Evolutionary conservation across 768 basidiomycete species (phyloP), one percentile per base, ranked within the genome.

Genomic region (Trametes villosa): DNA sequence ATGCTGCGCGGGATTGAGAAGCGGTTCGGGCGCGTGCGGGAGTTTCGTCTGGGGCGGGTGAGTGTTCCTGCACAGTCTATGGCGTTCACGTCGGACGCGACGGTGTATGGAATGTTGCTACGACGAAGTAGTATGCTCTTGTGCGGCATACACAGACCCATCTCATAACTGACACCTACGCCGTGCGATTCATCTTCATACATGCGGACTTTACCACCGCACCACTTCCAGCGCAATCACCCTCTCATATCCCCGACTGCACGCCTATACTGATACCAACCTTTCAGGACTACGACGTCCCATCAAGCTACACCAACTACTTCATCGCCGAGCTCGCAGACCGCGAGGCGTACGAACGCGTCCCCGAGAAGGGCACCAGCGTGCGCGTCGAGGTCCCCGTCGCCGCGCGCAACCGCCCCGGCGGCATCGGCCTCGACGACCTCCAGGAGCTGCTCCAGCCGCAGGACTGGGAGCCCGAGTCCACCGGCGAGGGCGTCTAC

Each of bases 1-100:
- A 75, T 86, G 46, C 68, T 88, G 55, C 80, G 83, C 46, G 81
- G 78, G 9, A 65, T 88, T 29, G 87, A 89, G 72, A 77, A 52
- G 58, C 65, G 41, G 42, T 73, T 63, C 41, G 68, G 68, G 22
- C 40, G 46, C 11, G 53, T 67, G 18, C 63, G 59, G 30, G 63
- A 65, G 34, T 68, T 65, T 48, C 42, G 48, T 2, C 5, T 62
- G 49, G 45, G 18, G 45, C 67, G 72, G 59, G 72, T 62, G 66
- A 68, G 56, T 73, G 51, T 20, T 44, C 12, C 15, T 47, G 20
- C 11, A n/a, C n/a, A n/a, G n/a, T n/a, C n/a, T n/a, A n/a, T n/a
- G n/a, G n/a, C n/a, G n/a, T n/a, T n/a, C n/a, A n/a, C n/a, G n/a
- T n/a, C n/a, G n/a, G n/a, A n/a, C n/a, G n/a, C n/a, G n/a, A n/a